phyloP scores from a whole-genome alignment of 768 basidiomycete genomes.

The Termitomyces sp. region DNA sequence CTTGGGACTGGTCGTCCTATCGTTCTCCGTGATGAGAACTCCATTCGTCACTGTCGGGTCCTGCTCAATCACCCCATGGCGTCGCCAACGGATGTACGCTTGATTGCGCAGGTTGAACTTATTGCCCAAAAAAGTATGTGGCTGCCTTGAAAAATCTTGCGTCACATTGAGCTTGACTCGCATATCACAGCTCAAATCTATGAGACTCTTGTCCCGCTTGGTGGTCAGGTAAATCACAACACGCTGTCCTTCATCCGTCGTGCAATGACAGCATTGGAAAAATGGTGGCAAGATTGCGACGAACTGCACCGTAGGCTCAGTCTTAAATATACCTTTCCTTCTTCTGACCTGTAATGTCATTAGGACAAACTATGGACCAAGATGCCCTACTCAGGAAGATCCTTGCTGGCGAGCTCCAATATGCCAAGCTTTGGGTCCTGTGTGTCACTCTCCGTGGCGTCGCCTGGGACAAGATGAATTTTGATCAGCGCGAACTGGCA shows the following conservation, averaged over 20 bases:
- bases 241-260: slow-evolving; percentile 86
- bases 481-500: slow-evolving; percentile 90
- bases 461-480: slow-evolving; percentile 95
- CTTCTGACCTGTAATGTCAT: slow-evolving; percentile 2
- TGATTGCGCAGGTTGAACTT: slow-evolving; percentile 85
- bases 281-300: slow-evolving; percentile 90
- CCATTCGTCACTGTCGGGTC: slow-evolving; percentile 79
- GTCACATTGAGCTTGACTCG: not conserved
- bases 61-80: slow-evolving; percentile 83
- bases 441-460: slow-evolving; percentile 90
- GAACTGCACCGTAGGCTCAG: slow-evolving; percentile 67
- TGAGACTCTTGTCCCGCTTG: slow-evolving; percentile 81
- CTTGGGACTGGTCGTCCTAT: slow-evolving; percentile 90
- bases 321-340: not conserved
- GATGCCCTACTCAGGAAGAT: slow-evolving; percentile 84
- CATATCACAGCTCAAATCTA: slow-evolving; percentile 76
- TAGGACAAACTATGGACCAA: slow-evolving; percentile 80
- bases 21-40: slow-evolving; percentile 84
- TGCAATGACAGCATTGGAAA: slow-evolving; percentile 81
- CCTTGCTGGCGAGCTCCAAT: slow-evolving; percentile 83
- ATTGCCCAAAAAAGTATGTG: slow-evolving; percentile 85
- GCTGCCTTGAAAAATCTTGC: not conserved
- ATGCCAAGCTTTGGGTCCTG: slow-evolving; percentile 93
- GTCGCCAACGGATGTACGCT: slow-evolving; percentile 84
- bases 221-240: slow-evolving; percentile 81